These are phyloP conservation scores for Eucalyptus viminalis DNA, from an alignment of 345 rosid species.

Conservation along the genomic window DNA sequence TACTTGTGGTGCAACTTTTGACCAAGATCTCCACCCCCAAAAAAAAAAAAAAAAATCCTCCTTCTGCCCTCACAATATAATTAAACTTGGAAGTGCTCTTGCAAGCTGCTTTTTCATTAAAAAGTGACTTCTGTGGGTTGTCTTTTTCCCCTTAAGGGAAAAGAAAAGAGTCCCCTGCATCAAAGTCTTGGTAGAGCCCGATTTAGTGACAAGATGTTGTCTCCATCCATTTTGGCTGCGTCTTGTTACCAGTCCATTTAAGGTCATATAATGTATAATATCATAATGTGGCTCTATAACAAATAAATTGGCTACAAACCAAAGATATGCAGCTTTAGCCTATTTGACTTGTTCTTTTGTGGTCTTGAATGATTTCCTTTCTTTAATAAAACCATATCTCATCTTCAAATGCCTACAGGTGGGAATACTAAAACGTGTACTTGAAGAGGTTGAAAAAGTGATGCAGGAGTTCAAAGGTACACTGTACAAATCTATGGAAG, in stretches of 20 bases:
- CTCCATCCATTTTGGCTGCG: neutral
- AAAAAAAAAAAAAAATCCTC: neutral
- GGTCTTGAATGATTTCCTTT: neutral
- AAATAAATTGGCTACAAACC: neutral
- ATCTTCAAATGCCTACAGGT: constrained; percentile 40
- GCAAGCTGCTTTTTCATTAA: neutral
- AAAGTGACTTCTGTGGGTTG: neutral
- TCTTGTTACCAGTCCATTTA: neutral
- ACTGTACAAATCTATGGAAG: constrained; percentile 94
- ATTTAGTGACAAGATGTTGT: neutral
- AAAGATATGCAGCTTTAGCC: neutral
- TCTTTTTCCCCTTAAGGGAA: neutral
- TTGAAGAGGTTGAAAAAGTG: constrained; percentile 97
- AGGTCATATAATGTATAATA: neutral
- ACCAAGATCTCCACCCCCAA: neutral
- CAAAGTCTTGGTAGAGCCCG: neutral
- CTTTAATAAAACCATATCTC: neutral
- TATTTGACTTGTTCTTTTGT: neutral
- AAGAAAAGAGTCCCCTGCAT: neutral
- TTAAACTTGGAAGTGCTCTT: neutral
- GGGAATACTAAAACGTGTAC: constrained; percentile 87
- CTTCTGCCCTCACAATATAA: neutral
- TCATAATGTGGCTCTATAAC: neutral
- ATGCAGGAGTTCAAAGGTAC: constrained; percentile 94
- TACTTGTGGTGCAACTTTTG: neutral